Conservation (phyloP, 768 basidiomycete species). For the Kwoniella sp. region DNA sequence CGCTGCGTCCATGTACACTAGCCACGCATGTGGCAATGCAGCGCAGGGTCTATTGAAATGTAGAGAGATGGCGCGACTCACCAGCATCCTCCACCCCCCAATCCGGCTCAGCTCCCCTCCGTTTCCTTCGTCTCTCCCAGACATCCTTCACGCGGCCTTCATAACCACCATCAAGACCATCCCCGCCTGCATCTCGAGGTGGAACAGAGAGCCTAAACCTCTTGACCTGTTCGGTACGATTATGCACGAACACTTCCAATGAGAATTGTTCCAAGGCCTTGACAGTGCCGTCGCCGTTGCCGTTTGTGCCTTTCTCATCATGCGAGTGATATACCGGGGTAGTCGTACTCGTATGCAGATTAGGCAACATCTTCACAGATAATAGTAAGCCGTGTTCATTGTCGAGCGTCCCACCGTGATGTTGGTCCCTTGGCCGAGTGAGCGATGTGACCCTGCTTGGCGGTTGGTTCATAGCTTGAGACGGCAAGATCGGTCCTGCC, state of each 20-base stretch:
- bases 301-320: background rate
- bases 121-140: conserved; percentile 13
- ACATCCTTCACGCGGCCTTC: conserved; percentile 19
- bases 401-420: conserved; percentile 26
- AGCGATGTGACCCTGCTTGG: background rate
- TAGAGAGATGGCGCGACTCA: conserved; percentile 20
- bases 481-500: conserved; percentile 37
- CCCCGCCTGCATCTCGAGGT: conserved; percentile 5
- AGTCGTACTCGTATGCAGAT: background rate
- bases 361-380: conserved; percentile 41
- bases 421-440: background rate
- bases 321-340: no score
- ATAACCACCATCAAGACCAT: conserved; percentile 5
- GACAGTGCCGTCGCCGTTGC: background rate
- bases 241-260: conserved; percentile 54
- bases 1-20: no score
- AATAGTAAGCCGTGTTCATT: conserved; percentile 44
- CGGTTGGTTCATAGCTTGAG: conserved; percentile 32
- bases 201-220: conserved; percentile 50
- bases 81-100: conserved; percentile 25
- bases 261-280: conserved; percentile 46
- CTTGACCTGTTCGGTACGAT: conserved; percentile 45
- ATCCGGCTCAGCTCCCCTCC: conserved; percentile 13
- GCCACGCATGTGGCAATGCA: no score
- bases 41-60: no score